Evolutionary conservation across 257 asterid genomes (phyloP), one percentile per base, ranked within the genome.

Genomic region (Solanum virginianum): DNA sequence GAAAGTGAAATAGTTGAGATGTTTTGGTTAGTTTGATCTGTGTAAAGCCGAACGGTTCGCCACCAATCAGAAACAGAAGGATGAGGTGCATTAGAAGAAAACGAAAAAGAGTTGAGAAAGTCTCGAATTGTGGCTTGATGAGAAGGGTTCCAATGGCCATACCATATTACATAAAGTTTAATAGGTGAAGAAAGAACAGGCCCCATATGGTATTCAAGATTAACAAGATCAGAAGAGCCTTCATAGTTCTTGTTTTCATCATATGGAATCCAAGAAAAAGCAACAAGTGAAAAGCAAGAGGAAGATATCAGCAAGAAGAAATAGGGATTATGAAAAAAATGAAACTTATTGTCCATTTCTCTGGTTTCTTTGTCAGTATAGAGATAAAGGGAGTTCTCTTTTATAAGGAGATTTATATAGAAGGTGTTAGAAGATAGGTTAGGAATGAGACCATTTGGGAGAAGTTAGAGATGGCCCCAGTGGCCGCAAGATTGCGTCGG

Each of bases 61-160:
- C 98, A 94, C 98, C 98, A 94, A 57, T 93, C 94, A 15, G 94
- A 83, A 18, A 93, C 94, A 1, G 94, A 93, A 45, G 98, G 98
- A 49, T 15, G 84, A 4, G 91, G 92, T 1, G 92, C 88, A 24
- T 82, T n/a, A 59, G 75, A 54, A 1, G 85, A 87, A 32, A 93
- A 84, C 8, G 97, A 92, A 88, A 93, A 18, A 0, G 96, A 92
- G 56, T 8, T 10, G 79, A 94, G 85, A 85, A 94, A 94, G 86
- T 93, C 97, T 39, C 91, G 88, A 6, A 94, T 91, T 87, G 94
- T 92, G 87, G 93, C 85, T 82, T 92, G 93, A 29, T 93, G 94
- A 15, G 82, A 59, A 47, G 93, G 91, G 36, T 89, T 87, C 97
- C 98, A 94, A 32, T 83, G 56, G 24, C 97, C 98, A 77, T 94